Evolutionary conservation across 1,284 basidiomycete genomes (phyloP).

Genomic region (Crepidotus sp.): DNA sequence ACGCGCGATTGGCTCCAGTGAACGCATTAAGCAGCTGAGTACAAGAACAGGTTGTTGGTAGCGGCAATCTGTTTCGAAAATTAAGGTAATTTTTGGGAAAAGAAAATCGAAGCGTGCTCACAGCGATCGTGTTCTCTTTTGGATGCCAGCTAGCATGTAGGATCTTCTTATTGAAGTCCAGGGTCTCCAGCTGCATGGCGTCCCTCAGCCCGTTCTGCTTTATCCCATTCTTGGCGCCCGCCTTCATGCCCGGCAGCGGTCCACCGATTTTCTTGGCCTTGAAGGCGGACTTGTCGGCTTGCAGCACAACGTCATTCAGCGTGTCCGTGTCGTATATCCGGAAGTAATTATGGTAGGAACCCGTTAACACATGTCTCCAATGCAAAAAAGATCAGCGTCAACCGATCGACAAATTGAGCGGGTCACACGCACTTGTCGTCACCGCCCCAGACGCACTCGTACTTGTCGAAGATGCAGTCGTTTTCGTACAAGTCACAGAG

Average conservation of each 20-base stretch:
- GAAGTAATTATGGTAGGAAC: conserved; percentile 99
- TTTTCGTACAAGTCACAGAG: conserved; percentile 99
- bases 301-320: conserved; percentile 85
- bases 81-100: not conserved
- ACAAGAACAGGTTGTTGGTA: conserved; percentile 88
- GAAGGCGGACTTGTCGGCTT: conserved; percentile 99
- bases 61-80: conserved; percentile 71
- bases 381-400: conserved; percentile 8
- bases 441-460: conserved; percentile 94
- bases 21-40: conserved; percentile 64
- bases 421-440: conserved; percentile 76
- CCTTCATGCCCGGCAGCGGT: conserved; percentile 61
- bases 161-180: conserved; percentile 99
- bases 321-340: conserved; percentile 96
- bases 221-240: conserved; percentile 60
- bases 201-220: conserved; percentile 67
- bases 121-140: conserved; percentile 93
- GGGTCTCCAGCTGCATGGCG: conserved; percentile 81
- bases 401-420: conserved; percentile 10
- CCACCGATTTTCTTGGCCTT: conserved; percentile 98
- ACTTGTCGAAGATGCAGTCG: conserved; percentile 99
- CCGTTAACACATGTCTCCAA: conserved; percentile 83
- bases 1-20: no score
- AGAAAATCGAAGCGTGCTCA: conserved; percentile 33
- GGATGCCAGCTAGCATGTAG: conserved; percentile 97